These are phyloP conservation scores for Wickerhamomyces sp. DNA, from an alignment of 1,139 yeast species.

Conservation along the genomic window DNA sequence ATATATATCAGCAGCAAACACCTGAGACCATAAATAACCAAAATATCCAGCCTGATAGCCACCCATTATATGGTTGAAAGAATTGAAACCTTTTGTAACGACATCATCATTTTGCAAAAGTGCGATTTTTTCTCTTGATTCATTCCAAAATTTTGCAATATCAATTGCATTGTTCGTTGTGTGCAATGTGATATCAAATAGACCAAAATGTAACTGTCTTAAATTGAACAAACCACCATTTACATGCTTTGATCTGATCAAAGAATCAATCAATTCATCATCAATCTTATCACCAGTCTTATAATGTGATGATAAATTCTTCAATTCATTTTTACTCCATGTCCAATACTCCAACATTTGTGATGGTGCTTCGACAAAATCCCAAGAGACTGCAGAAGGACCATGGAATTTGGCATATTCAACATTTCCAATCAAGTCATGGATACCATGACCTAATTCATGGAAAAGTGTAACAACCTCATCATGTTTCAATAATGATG, in stretches of 20 bases:
- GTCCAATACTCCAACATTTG: constrained; percentile 90
- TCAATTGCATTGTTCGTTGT: constrained; percentile 43
- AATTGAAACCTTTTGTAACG: constrained; percentile 60
- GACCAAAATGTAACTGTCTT: constrained; percentile 73
- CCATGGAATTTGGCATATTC: constrained; percentile 67
- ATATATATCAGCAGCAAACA: constrained; percentile 80
- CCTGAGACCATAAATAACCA: constrained; percentile 82
- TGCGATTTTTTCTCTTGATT: constrained; percentile 52
- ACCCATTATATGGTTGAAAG: constrained; percentile 74
- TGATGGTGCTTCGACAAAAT: constrained; percentile 87
- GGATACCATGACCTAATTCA: constrained; percentile 88
- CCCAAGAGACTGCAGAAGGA: constrained; percentile 66
- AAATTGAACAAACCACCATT: constrained; percentile 66
- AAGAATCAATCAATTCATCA: constrained; percentile 53
- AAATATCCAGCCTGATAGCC: constrained; percentile 86
- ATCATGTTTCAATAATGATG: constrained; percentile 69
- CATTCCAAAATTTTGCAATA: constrained; percentile 56
- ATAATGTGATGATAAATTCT: constrained; percentile 60
- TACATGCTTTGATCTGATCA: constrained; percentile 66
- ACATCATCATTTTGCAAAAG: constrained; percentile 51
- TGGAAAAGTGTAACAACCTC: constrained; percentile 87
- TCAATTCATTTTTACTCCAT: constrained; percentile 64
- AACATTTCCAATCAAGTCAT: constrained; percentile 65
- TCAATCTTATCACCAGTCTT: constrained; percentile 50
- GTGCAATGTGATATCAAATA: constrained; percentile 72